Evolutionary conservation across 805 yeast species (phyloP).

Genomic region (Saccharomycopsis microspora): DNA sequence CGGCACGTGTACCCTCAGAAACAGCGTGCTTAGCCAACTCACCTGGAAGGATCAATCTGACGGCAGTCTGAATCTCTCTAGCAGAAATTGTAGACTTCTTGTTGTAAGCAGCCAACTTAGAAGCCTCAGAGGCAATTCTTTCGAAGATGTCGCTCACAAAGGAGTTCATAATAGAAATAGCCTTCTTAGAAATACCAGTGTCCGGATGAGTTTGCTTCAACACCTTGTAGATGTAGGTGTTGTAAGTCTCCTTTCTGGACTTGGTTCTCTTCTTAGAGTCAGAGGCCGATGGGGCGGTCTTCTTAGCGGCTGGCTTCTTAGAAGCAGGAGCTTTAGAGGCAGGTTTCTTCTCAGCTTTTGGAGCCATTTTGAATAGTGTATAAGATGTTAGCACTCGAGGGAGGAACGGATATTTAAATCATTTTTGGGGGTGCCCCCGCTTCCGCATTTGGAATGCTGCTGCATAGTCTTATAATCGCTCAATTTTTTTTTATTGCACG

Average conservation of each 20-base stretch:
- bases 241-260: constrained; percentile 96
- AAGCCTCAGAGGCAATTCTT: constrained; percentile 96
- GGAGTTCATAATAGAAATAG: constrained; percentile 98
- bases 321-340: constrained; percentile 98
- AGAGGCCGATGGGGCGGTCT: constrained; percentile 55
- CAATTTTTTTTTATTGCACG: too few species aligned
- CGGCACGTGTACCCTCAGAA: constrained; percentile 98
- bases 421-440: background rate
- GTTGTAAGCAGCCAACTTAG: constrained; percentile 97
- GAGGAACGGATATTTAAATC: background rate
- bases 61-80: constrained; percentile 98
- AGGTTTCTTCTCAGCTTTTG: constrained; percentile 49
- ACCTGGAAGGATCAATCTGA: constrained; percentile 95
- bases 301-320: constrained; percentile 89
- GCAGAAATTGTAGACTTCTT: constrained; percentile 96
- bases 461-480: too few species aligned
- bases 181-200: constrained; percentile 98
- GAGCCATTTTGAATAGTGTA: constrained; percentile 40
- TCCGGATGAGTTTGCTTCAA: constrained; percentile 99
- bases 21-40: constrained; percentile 98
- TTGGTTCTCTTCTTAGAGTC: constrained; percentile 73
- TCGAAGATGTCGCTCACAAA: constrained; percentile 96
- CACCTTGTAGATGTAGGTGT: constrained; percentile 96
- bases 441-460: too few species aligned
- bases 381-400: background rate